Base-by-base conservation (phyloP, 805 yeast genomes). In the Kregervanrija delftensis region DNA sequence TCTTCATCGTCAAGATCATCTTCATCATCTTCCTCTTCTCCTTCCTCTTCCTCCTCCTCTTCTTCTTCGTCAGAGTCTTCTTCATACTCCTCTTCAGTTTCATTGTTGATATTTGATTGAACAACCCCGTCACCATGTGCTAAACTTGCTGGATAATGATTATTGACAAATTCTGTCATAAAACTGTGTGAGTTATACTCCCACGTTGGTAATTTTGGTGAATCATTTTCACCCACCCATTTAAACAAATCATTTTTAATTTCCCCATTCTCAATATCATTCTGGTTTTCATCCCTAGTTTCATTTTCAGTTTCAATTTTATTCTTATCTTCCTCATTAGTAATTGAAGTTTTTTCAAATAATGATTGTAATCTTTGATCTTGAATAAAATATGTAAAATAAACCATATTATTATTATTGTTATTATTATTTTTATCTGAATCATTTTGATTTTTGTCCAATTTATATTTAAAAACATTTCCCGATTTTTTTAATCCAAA, bases 401-500 rank as follows among this genome's bases (percentile, higher is more conserved):
- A 13, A 5, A 46, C 54, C 30, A 52, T 49, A 11, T 57, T 51
- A 37, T 52, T 55, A 22, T 46, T 48, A 14, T 48, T 45, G 37
- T 44, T 43, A 9, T 16, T 11, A 13, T 42, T 30, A 36, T 33
- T 32, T 12, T 34, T 36, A 22, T 31, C 6, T 22, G 43, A 33
- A 4, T 35, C 31, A 14, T 11, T 15, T 12, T 31, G 40, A 10
- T 36, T 30, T 32, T 41, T 39, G 39, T 43, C 35, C 4, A 33
- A 28, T 17, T 47, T 49, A 49, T 64, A 74, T 48, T 68, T 71
- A 60, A 77, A 77, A 17, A 69, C 66, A 22, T 69, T 69, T 3
- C 57, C 63, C 2, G 71, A 66, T 51, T 77, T 64, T n/a, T 72
- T 66, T 28, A 81, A 55, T 1, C 86, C 87, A 61, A 76, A 78